Evolutionary conservation across 1,139 yeast species (phyloP).

Genomic region (Petasospora fabianii): DNA sequence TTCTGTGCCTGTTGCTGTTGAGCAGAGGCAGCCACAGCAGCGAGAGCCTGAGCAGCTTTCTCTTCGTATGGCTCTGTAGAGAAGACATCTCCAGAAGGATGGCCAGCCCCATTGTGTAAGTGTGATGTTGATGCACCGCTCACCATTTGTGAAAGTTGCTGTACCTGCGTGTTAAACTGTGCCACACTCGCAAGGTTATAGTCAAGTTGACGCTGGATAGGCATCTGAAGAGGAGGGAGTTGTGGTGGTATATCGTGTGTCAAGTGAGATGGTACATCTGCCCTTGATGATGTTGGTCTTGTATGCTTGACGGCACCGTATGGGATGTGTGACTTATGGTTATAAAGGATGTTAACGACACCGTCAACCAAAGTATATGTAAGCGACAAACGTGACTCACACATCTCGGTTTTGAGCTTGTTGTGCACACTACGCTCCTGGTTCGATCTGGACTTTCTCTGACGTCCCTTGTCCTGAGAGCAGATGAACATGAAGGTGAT

Average conservation of each 20-base stretch:
- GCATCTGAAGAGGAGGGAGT: slow-evolving; percentile 7
- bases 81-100: slow-evolving; percentile 2
- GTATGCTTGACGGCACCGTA: slow-evolving; percentile 16
- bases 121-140: slow-evolving; percentile 5
- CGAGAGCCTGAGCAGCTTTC: slow-evolving; percentile 15
- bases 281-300: background rate
- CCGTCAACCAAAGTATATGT: slow-evolving; percentile 37
- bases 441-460: slow-evolving; percentile 38
- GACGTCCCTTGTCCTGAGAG: slow-evolving; percentile 38
- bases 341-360: slow-evolving; percentile 31
- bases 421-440: slow-evolving; percentile 35
- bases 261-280: background rate
- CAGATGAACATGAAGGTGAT: slow-evolving; percentile 41
- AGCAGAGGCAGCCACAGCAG: slow-evolving; percentile 12
- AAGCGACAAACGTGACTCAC: slow-evolving; percentile 36
- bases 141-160: background rate
- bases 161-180: slow-evolving; percentile 11
- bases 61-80: slow-evolving; percentile 6
- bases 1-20: slow-evolving; percentile 8
- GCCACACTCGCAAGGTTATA: slow-evolving; percentile 14
- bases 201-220: slow-evolving; percentile 5
- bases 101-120: no score
- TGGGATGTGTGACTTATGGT: slow-evolving; percentile 37
- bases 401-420: slow-evolving; percentile 36
- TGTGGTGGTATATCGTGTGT: slow-evolving; percentile 2